A percentile compares a stretch with the other conserved stretches of the same genome.
Evolutionary conservation across 495 filamentous ascomycete species (phyloP).

Genomic region (Penicillium tannophilum): DNA sequence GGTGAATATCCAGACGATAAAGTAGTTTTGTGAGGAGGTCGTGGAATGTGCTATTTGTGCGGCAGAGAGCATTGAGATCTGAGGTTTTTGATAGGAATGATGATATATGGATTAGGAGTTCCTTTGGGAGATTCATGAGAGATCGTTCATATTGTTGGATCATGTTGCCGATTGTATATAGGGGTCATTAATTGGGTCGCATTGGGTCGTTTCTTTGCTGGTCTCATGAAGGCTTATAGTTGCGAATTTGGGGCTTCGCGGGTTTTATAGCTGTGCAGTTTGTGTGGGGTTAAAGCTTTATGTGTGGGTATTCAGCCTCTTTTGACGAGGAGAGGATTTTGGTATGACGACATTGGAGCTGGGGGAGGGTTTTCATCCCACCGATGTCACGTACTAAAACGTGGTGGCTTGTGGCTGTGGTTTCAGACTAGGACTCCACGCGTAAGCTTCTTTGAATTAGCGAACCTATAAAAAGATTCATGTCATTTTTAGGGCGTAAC

Average conservation of each 20-base stretch:
- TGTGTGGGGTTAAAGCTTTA: not conserved
- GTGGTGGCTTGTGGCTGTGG: not conserved
- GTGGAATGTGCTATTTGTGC: constrained; percentile 13
- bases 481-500: not conserved
- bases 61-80: constrained; percentile 23
- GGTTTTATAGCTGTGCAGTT: not conserved
- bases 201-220: not conserved
- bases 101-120: constrained; percentile 21
- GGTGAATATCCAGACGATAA: constrained; percentile 18
- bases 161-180: constrained; percentile 2
- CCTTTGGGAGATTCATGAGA: constrained; percentile 15
- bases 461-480: not conserved
- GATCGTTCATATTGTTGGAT: not conserved
- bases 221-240: not conserved
- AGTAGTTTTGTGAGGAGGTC: constrained; percentile 19
- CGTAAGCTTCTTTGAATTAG: not conserved
- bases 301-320: constrained; percentile 1
- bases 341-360: constrained; percentile 7
- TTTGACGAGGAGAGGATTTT: constrained; percentile 2
- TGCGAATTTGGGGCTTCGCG: not conserved
- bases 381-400: not conserved
- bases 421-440: not conserved
- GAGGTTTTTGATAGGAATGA: constrained; percentile 7
- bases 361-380: not conserved
- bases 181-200: not conserved